Evolutionary conservation across 352 stramenopile species (phyloP), one percentile per base, ranked within the genome.

Genomic region (Saprolegnia parasitica): DNA sequence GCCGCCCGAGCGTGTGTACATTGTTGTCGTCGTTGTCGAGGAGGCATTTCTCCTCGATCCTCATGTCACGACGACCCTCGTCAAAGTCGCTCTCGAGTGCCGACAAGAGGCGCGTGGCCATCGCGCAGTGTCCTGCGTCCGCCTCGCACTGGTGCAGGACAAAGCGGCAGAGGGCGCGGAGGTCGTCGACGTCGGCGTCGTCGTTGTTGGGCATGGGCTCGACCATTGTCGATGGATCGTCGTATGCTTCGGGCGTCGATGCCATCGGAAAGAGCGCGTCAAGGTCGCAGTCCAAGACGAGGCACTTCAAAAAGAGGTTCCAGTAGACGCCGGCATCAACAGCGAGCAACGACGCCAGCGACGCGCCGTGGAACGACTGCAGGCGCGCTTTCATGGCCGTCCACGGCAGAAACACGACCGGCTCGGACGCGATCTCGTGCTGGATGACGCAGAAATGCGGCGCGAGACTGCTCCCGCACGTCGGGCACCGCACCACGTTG

Each of bases 221-320:
- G n/a, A n/a, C n/a, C n/a, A 21, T 5, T 37, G 35, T 62, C 40
- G 13, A 26, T 18, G 13, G 8, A 4, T 65, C 24, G 15, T 49
- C 32, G 24, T 21, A n/a, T 18, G 26, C 32, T 32, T 10, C 37
- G 8, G 16, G 40, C 6, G 26, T 61, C 46, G 40, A 61, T 32
- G 15, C 49, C 49, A 56, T 56, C 49, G n/a, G 49, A 56, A 68
- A 35, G 35, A 68, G 32, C 64, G 16, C 84, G 65, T 83, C 71
- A 9, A 86, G 40, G 21, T 77, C 76, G 23, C 75, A 78, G 18
- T 74, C 73, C 4, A 86, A 67, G 56, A 74, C 73, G 32, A 86
- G 71, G 29, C 83, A 42, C 72, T 86, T 84, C 32, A 86, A 73
- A 18, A 84, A 76, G 18, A 86, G 76, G 61, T 86, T 86, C 79